These are phyloP conservation scores for Hanseniaspora meyeri DNA, from an alignment of 805 yeast genomes.

Conservation along the genomic window DNA sequence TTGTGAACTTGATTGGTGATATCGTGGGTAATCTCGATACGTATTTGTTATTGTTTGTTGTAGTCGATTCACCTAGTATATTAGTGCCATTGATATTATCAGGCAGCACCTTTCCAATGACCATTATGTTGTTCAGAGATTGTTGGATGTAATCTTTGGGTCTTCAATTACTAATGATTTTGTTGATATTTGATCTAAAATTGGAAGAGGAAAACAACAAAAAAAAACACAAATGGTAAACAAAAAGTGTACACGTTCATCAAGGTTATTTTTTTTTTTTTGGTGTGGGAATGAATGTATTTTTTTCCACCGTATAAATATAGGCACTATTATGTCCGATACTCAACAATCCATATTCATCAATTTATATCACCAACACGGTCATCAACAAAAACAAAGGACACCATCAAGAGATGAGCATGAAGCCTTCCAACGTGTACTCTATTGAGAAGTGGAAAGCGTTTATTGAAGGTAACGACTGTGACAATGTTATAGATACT, in stretches of 20 bases:
- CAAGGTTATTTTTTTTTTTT: background rate
- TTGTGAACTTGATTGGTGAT: slow-evolving; percentile 6
- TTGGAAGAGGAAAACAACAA: too few species aligned
- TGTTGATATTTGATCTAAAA: too few species aligned
- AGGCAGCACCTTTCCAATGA: slow-evolving; percentile 7
- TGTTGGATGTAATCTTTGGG: too few species aligned
- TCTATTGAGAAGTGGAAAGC: background rate
- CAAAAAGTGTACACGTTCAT: background rate
- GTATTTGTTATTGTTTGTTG: slow-evolving; percentile 3
- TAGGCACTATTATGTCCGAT: background rate
- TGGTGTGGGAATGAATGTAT: background rate
- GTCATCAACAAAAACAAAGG: background rate
- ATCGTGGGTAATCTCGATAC: slow-evolving; percentile 3
- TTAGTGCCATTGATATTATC: slow-evolving; percentile 1
- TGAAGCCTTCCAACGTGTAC: background rate
- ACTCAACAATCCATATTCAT: background rate
- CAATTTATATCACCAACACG: too few species aligned
- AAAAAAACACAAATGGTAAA: background rate
- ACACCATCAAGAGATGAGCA: background rate
- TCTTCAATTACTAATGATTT: too few species aligned
- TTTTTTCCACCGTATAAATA: background rate
- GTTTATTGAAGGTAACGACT: background rate
- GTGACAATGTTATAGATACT: background rate
- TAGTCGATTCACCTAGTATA: slow-evolving; percentile 5
- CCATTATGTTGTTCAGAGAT: background rate